phyloP scores from a whole-genome alignment of 1,284 basidiomycete genomes.

The Cutaneotrichosporon cavernicola region DNA sequence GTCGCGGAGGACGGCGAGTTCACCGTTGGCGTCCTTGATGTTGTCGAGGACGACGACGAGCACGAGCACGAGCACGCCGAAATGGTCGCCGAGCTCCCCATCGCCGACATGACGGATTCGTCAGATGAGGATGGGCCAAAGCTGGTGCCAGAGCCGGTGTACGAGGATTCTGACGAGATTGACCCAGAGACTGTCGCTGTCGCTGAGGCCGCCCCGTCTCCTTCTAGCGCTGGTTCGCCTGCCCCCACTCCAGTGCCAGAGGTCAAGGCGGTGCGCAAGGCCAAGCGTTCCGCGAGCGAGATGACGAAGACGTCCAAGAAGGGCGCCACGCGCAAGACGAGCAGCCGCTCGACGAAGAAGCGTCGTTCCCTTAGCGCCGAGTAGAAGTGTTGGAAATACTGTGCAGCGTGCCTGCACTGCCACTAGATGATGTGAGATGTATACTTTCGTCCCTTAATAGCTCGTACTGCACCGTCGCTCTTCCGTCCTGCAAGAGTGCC shows the following conservation, averaged over 20 bases:
- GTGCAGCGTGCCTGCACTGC: too few species aligned
- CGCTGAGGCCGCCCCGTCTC: not conserved
- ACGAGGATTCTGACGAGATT: not conserved
- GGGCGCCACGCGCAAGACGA: not conserved
- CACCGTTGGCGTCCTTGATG: too few species aligned
- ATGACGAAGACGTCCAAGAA: not conserved
- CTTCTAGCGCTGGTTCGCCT: not conserved
- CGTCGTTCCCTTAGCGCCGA: not conserved
- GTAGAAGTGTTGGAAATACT: not conserved
- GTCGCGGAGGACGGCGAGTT: not conserved
- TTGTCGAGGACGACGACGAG: not conserved
- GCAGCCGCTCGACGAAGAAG: not conserved
- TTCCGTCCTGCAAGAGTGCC: too few species aligned
- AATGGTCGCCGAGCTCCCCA: not conserved
- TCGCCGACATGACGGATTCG: not conserved
- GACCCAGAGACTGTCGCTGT: not conserved
- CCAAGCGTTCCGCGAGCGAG: not conserved
- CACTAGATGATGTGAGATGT: too few species aligned
- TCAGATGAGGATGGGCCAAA: not conserved
- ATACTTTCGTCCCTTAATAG: too few species aligned
- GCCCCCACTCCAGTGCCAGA: not conserved
- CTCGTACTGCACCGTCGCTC: too few species aligned
- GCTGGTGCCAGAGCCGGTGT: not conserved
- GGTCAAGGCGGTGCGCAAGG: not conserved
- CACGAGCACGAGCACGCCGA: not conserved